Evolutionary conservation across 2,329 filamentous ascomycete species (phyloP), one percentile per base, ranked within the genome.

Genomic region (Ascochyta fabae): DNA sequence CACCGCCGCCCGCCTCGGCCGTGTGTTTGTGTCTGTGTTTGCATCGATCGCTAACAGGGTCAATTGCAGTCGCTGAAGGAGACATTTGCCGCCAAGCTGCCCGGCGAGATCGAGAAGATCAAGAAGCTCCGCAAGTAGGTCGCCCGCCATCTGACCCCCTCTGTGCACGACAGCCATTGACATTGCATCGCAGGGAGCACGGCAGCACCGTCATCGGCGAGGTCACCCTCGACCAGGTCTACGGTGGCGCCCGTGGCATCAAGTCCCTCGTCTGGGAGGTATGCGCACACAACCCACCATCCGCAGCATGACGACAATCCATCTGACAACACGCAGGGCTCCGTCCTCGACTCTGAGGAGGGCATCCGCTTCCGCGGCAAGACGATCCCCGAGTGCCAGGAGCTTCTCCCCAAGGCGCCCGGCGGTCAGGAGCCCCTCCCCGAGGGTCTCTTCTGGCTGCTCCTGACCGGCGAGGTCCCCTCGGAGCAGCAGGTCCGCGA

Each of bases 401-500:
- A 97, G 81, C 83, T 96, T 73, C 92, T 99, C 56, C 95, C 95
- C 80, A 97, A 96, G 86, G 95, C 94, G 62, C 92, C 93, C 65
- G 95, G 95, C 75, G 95, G 95, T 83, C 86, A 92, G 79, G 94
- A 99, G 86, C 95, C 95, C 76, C 88, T 99, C 53, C 95, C 95
- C 59, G 95, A 99, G 86, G 93, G 94, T 86, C 92, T 99, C 78
- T 99, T 99, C 90, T 99, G 95, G 95, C 90, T 99, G 71, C 91
- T 99, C 77, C 81, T 99, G 80, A 99, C 95, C 65, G 95, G 95
- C 70, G 95, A 99, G 86, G 91, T 99, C 68, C 95, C 95, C 71
- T 90, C 88, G 67, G 95, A 98, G 86, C 91, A 97, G 84, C 95
- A 99, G 85, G 95, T 98, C 74, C 93, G 93, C 78, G 93, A 96